Evolutionary conservation across 208 protist genomes (phyloP).

Genomic region (Kentomonas sorsogonicus): DNA sequence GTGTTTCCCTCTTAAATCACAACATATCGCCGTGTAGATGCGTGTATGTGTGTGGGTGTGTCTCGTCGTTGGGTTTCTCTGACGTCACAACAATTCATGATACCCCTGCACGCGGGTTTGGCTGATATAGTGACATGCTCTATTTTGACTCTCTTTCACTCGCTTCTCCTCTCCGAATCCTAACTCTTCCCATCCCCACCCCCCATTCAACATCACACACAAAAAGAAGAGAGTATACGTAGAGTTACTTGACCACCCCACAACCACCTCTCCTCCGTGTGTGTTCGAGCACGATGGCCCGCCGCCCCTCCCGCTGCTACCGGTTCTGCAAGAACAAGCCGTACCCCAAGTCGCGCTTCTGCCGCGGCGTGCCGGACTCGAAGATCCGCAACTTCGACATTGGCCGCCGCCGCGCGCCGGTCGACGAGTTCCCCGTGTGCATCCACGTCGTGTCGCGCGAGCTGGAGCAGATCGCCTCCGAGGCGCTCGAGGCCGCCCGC

Average conservation of each 20-base stretch:
- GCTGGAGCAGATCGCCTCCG: constrained; percentile 98
- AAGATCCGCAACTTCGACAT: constrained; percentile 97
- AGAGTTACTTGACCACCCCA: too few relatives aligned
- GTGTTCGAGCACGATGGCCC: constrained; percentile 44
- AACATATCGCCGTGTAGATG: background rate
- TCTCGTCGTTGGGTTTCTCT: background rate
- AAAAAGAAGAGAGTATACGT: too few relatives aligned
- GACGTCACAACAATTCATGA: too few relatives aligned
- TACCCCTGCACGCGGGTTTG: too few relatives aligned
- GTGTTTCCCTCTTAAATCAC: constrained; percentile 7
- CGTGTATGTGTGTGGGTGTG: constrained; percentile 3
- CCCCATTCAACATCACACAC: constrained; percentile 5
- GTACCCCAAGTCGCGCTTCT: constrained; percentile 90
- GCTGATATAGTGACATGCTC: too few relatives aligned
- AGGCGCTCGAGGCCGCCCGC: constrained; percentile 99
- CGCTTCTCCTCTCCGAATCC: background rate
- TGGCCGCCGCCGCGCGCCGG: constrained; percentile 94
- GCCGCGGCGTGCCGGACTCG: constrained; percentile 92
- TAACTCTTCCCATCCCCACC: background rate
- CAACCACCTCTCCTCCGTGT: too few relatives aligned
- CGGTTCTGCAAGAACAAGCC: constrained; percentile 62
- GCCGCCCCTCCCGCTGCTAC: constrained; percentile 50
- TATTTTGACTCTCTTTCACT: background rate
- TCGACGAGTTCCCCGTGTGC: constrained; percentile 96
- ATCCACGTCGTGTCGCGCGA: constrained; percentile 98